A percentile compares a stretch with the other conserved stretches of the same genome.
Evolutionary conservation across 2,329 filamentous ascomycete species (phyloP).

Genomic region (Nemania diffusa): DNA sequence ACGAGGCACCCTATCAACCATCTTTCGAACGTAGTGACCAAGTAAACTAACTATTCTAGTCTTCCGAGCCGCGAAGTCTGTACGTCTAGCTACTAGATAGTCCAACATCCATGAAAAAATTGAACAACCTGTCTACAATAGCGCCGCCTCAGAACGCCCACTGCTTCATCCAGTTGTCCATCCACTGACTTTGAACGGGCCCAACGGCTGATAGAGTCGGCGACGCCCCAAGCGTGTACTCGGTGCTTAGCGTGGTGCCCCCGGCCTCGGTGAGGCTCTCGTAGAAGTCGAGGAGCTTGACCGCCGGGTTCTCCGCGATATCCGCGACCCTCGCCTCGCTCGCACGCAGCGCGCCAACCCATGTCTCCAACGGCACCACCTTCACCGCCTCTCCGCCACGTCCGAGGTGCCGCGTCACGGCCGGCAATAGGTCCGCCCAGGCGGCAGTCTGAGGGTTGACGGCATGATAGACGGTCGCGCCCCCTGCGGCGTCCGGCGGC

Average conservation of each 20-base stretch:
- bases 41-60: not conserved
- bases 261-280: constrained; percentile 23
- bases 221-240: constrained; percentile 17
- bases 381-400: constrained; percentile 14
- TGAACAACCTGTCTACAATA: not conserved
- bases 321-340: constrained; percentile 29
- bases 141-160: constrained; percentile 29
- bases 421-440: constrained; percentile 32
- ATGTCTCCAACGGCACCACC: constrained; percentile 30
- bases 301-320: constrained; percentile 27
- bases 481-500: not conserved
- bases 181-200: constrained; percentile 19
- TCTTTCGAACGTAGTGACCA: not conserved
- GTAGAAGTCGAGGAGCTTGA: constrained; percentile 34
- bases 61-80: not conserved
- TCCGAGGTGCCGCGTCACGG: constrained; percentile 19
- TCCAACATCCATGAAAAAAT: not conserved
- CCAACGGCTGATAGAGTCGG: constrained; percentile 22
- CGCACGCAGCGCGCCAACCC: constrained; percentile 35
- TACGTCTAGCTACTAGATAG: not conserved
- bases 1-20: not conserved
- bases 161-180: constrained; percentile 38
- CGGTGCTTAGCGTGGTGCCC: constrained; percentile 11
- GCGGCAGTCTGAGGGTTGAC: constrained; percentile 35
- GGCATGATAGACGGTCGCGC: constrained; percentile 37